Base-by-base conservation (phyloP, 2,329 filamentous ascomycete species). In the Raffaelea arxii region DNA sequence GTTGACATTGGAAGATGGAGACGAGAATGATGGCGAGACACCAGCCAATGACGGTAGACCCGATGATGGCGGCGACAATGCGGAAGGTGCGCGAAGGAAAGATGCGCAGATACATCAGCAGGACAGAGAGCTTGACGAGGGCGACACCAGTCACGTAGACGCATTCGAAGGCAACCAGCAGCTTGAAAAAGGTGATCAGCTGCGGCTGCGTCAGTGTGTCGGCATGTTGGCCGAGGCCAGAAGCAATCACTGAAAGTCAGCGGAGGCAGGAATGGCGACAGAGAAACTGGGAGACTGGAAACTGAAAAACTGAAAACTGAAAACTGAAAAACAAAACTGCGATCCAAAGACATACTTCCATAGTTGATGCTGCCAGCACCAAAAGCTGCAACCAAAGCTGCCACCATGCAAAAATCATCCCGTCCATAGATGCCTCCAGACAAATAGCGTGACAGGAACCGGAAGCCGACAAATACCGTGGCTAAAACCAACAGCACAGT, bases 1-100 rank as follows among this genome's bases (percentile, higher is more conserved):
- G 68, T 2, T 52, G 56, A 54, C 68, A 71, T 54, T 68, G 67
- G 53, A 73, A 54, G 12, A 54, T 42, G 24, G 39, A 47, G 16
- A 53, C 54, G 7, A 55, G 27, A 11, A 50, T 41, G 25, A 54
- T 53, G 44, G 56, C 46, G n/a, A 58, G 40, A 47, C 53, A 57
- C 56, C 55, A 58, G 6, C 25, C 42, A 18, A 44, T 49, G 7
- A 51, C 22, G 22, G 53, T 49, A 27, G 36, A 37, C 27, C 41
- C 46, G 19, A 51, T 48, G 43, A 58, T 51, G 22, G 47, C 44
- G 3, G 38, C 47, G 23, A n/a, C 22, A 5, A 50, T 49, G 21
- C 50, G 51, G 49, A 58, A 56, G 22, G 27, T 37, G 16, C 47
- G 46, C 40, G 51, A 52, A n/a, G 56, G 55, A 47, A 58, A 57